These are phyloP conservation scores for Aspergillus sclerotioniger DNA, from an alignment of 495 filamentous ascomycete species.

Conservation along the genomic window DNA sequence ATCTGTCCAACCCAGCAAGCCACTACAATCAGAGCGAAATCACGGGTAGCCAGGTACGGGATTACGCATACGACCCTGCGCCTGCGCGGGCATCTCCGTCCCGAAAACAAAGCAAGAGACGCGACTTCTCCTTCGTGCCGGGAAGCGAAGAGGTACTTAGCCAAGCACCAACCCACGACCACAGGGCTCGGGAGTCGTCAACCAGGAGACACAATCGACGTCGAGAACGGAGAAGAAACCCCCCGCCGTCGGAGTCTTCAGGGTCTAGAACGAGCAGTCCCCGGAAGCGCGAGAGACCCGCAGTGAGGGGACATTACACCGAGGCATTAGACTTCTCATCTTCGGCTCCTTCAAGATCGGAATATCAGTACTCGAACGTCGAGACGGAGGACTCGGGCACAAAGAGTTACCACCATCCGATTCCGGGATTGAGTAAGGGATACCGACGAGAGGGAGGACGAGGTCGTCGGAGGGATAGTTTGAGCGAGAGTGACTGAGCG, in stretches of 20 bases:
- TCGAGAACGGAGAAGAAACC: conserved; percentile 30
- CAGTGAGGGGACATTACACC: conserved; percentile 54
- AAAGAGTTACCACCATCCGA: conserved; percentile 76
- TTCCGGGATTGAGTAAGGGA: conserved; percentile 65
- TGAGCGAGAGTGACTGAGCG: conserved; percentile 51
- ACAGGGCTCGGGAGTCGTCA: conserved; percentile 44
- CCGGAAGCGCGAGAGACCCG: conserved; percentile 36
- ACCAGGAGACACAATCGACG: conserved; percentile 36
- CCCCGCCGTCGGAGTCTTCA: conserved; percentile 18
- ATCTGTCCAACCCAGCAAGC: conserved; percentile 48
- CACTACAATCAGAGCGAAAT: conserved; percentile 52
- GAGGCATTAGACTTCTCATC: conserved; percentile 51
- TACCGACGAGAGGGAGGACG: conserved; percentile 45
- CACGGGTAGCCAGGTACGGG: conserved; percentile 39
- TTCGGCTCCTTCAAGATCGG: conserved; percentile 42
- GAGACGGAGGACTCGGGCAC: conserved; percentile 65
- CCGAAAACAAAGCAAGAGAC: conserved; percentile 28
- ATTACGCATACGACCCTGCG: conserved; percentile 40
- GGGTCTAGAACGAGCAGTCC: conserved; percentile 39
- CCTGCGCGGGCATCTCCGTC: background rate
- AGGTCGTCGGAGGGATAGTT: conserved; percentile 44
- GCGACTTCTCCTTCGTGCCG: conserved; percentile 49
- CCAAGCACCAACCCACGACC: conserved; percentile 44
- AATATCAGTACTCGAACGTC: conserved; percentile 48
- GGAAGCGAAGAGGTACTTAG: conserved; percentile 54